phyloP scores from a whole-genome alignment of 2,329 filamentous ascomycete genomes.

The Phoma herbarum region DNA sequence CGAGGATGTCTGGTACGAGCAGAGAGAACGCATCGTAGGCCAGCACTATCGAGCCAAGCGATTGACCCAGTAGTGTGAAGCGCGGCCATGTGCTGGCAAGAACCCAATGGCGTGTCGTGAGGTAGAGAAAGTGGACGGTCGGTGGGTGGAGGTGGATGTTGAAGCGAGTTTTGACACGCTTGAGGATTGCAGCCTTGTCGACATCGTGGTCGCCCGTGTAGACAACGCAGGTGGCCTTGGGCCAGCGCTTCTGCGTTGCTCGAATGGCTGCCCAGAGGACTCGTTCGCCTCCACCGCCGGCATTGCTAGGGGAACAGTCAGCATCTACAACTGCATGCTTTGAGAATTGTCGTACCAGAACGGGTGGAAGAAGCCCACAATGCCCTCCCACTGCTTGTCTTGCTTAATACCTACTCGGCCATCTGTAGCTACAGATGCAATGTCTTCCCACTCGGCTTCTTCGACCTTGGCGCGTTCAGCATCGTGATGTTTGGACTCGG shows the following conservation, averaged over 20 bases:
- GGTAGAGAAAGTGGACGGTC: conserved; percentile 86
- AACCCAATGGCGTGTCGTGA: conserved; percentile 86
- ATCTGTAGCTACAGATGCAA: conserved; percentile 10
- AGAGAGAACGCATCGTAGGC: conserved; percentile 94
- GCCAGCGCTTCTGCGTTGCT: conserved; percentile 88
- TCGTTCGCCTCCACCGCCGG: conserved; percentile 92
- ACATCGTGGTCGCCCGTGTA: conserved; percentile 96
- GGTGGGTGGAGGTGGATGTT: conserved; percentile 89
- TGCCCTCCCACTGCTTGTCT: conserved; percentile 76
- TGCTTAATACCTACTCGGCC: conserved; percentile 45
- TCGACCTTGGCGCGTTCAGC: conserved; percentile 43
- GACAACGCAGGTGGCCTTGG: conserved; percentile 85
- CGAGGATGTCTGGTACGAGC: conserved; percentile 89
- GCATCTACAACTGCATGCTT: background rate
- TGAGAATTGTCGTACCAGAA: conserved; percentile 75
- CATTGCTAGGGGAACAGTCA: conserved; percentile 71
- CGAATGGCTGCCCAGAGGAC: conserved; percentile 96
- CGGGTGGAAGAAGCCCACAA: conserved; percentile 96
- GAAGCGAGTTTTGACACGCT: conserved; percentile 81
- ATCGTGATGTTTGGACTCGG: conserved; percentile 40
- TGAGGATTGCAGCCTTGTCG: conserved; percentile 79
- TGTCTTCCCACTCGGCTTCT: conserved; percentile 70
- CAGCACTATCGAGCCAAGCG: conserved; percentile 83
- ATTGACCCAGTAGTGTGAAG: conserved; percentile 95
- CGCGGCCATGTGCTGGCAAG: conserved; percentile 87